A percentile compares a stretch with the other conserved stretches of the same genome.
phyloP scores from a whole-genome alignment of 164 flowering plant species.

The Vitis labrusca region DNA sequence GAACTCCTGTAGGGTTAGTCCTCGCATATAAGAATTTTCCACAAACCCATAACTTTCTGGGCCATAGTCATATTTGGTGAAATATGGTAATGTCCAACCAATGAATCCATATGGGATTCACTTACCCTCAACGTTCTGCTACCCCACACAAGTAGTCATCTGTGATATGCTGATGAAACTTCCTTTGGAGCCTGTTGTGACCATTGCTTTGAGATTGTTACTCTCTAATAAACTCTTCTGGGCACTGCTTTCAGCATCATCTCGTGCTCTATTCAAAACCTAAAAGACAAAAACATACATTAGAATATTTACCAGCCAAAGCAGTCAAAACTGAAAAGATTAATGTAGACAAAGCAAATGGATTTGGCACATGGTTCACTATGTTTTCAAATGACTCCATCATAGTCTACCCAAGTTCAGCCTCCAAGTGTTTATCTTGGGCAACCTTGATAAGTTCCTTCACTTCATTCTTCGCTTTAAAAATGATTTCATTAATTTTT shows the following conservation, averaged over 20 bases:
- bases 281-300: conserved; percentile 15
- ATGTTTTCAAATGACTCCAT: conserved; percentile 95
- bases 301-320: background rate
- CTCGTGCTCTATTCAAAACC: conserved; percentile 98
- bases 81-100: conserved; percentile 90
- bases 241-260: conserved; percentile 99
- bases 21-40: conserved; percentile 94
- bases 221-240: conserved; percentile 94
- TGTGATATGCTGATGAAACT: conserved; percentile 98
- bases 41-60: conserved; percentile 99
- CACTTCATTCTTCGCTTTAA: conserved; percentile 82
- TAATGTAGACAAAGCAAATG: background rate
- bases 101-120: conserved; percentile 92
- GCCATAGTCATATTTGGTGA: conserved; percentile 93
- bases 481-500: conserved; percentile 85
- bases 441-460: conserved; percentile 74
- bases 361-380: conserved; percentile 81
- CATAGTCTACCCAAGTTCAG: conserved; percentile 98
- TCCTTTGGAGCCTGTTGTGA: conserved; percentile 96
- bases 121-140: conserved; percentile 99
- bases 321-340: background rate
- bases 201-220: conserved; percentile 99
- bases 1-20: conserved; percentile 96
- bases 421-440: conserved; percentile 67
- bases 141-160: conserved; percentile 99